A percentile compares a stretch with the other conserved stretches of the same genome.
phyloP scores from a whole-genome alignment of 1,284 basidiomycete species.

The Cronartium ribicola region DNA sequence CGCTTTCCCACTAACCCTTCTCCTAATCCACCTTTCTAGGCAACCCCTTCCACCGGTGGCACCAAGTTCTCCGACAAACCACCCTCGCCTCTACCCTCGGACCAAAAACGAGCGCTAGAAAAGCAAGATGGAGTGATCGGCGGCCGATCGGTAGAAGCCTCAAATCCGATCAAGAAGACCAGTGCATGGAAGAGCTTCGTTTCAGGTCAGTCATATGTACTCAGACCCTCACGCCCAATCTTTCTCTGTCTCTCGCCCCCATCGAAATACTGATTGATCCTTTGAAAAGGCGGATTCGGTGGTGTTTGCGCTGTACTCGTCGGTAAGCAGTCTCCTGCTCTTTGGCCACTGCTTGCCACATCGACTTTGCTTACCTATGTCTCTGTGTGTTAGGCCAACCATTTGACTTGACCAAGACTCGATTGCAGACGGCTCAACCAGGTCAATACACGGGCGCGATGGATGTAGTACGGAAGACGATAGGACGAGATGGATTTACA shows the following conservation, averaged over 20 bases:
- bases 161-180: slow-evolving; percentile 5
- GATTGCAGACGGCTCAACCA: slow-evolving; percentile 84
- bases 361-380: background rate
- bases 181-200: slow-evolving; percentile 39
- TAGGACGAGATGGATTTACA: slow-evolving; percentile 79
- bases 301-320: slow-evolving; percentile 81
- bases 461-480: slow-evolving; percentile 85
- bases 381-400: slow-evolving; percentile 70
- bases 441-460: slow-evolving; percentile 87
- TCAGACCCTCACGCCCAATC: background rate
- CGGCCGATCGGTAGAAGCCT: too few species aligned
- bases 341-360: background rate
- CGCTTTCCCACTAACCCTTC: too few species aligned
- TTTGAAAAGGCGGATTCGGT: slow-evolving; percentile 85
- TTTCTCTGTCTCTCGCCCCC: background rate
- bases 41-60: slow-evolving; percentile 26
- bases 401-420: slow-evolving; percentile 75
- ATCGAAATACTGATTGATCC: slow-evolving; percentile 49
- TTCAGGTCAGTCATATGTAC: slow-evolving; percentile 15
- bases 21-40: background rate
- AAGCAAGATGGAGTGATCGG: background rate
- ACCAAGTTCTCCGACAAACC: slow-evolving; percentile 35
- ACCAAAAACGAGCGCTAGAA: slow-evolving; percentile 23
- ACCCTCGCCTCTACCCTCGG: slow-evolving; percentile 18
- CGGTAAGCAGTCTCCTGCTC: slow-evolving; percentile 58